These are phyloP conservation scores for Datisca glomerata DNA, from an alignment of 306 rosid genomes.

Conservation along the genomic window DNA sequence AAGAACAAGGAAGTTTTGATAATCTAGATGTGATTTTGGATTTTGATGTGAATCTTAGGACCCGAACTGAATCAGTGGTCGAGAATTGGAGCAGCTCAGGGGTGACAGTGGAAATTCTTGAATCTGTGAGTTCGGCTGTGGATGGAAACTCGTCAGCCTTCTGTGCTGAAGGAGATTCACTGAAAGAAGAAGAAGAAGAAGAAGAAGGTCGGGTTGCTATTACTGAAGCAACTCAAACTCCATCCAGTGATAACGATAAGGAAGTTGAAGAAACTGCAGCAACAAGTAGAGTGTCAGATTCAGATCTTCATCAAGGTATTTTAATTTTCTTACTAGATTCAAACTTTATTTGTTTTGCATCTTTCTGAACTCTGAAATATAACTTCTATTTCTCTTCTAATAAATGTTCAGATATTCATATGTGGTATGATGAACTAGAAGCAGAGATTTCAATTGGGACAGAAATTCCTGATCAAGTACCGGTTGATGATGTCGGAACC, in stretches of 20 bases:
- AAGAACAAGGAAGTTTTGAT: slow-evolving; percentile 22
- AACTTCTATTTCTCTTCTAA: too few relatives aligned
- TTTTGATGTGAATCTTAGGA: slow-evolving; percentile 34
- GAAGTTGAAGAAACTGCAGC: slow-evolving; percentile 14
- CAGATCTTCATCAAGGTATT: slow-evolving; percentile 44
- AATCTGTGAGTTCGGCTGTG: slow-evolving; percentile 17
- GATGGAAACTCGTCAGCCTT: slow-evolving; percentile 13
- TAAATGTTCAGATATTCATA: slow-evolving; percentile 31
- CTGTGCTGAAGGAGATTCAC: slow-evolving; percentile 15
- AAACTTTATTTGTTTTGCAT: too few relatives aligned
- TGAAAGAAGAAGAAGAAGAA: slow-evolving; percentile 3
- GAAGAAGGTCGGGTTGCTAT: slow-evolving; percentile 14
- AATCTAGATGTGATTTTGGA: slow-evolving; percentile 70
- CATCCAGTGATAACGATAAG: slow-evolving; percentile 16
- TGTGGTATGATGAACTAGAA: slow-evolving; percentile 44
- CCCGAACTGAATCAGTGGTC: slow-evolving; percentile 30
- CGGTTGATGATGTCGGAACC: slow-evolving; percentile 42
- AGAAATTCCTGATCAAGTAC: slow-evolving; percentile 81
- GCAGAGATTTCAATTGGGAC: slow-evolving; percentile 76
- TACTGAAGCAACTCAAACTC: slow-evolving; percentile 23
- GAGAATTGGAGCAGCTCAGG: slow-evolving; percentile 65
- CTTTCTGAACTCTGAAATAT: too few relatives aligned
- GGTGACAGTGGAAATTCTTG: slow-evolving; percentile 16
- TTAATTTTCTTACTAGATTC: slow-evolving; percentile 7
- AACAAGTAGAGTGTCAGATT: slow-evolving; percentile 24